Evolutionary conservation across 2,329 filamentous ascomycete genomes (phyloP).

Genomic region (Hypoxylon sp.): DNA sequence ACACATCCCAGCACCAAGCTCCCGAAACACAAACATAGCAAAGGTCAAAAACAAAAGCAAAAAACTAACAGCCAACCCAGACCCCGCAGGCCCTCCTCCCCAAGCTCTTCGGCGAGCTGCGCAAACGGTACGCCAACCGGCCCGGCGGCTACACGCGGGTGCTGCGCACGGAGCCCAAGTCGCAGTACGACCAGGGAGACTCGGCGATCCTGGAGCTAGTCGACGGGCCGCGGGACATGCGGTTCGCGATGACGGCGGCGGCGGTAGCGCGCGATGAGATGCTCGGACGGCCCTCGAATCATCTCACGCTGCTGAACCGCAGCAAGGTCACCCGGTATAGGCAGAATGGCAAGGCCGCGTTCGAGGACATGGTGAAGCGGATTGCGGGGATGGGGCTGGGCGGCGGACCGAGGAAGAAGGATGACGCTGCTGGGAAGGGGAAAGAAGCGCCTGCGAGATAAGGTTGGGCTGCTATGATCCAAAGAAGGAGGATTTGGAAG

Average conservation of each 20-base stretch:
- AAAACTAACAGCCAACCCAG: slow-evolving; percentile 58
- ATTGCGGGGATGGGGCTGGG: slow-evolving; percentile 56
- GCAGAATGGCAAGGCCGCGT: slow-evolving; percentile 73
- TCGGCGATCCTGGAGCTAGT: slow-evolving; percentile 95
- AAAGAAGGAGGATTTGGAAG: neutral
- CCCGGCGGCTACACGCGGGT: slow-evolving; percentile 96
- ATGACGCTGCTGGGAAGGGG: slow-evolving; percentile 40
- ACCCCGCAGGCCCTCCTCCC: slow-evolving; percentile 78
- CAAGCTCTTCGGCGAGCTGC: slow-evolving; percentile 89
- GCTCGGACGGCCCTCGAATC: slow-evolving; percentile 71
- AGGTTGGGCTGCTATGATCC: no score
- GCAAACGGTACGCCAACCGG: slow-evolving; percentile 81
- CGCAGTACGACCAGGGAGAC: slow-evolving; percentile 85
- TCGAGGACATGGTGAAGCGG: slow-evolving; percentile 75
- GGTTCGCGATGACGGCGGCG: slow-evolving; percentile 93
- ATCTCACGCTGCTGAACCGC: slow-evolving; percentile 83
- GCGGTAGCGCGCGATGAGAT: slow-evolving; percentile 77
- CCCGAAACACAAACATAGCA: neutral
- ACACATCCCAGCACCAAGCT: neutral
- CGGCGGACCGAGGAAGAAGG: slow-evolving; percentile 23
- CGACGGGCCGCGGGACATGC: slow-evolving; percentile 93
- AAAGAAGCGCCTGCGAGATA: neutral
- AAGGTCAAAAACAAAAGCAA: neutral
- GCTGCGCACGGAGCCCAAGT: slow-evolving; percentile 89
- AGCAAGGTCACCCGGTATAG: slow-evolving; percentile 86